Conservation (phyloP, 2,329 filamentous ascomycete genomes). For the Microcyclospora pomicola region DNA sequence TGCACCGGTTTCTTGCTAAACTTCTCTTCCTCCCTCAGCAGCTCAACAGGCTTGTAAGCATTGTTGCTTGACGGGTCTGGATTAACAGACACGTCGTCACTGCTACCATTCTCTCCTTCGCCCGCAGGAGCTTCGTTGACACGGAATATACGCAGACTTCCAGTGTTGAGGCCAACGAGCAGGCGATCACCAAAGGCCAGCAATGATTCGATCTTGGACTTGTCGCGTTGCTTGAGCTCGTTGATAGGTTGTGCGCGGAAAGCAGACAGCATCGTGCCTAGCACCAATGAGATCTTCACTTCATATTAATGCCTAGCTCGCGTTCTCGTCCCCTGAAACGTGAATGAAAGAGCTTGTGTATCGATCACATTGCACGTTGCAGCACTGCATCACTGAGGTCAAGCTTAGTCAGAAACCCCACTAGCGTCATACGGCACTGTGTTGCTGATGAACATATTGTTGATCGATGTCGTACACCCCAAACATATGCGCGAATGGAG, state of each 20-base stretch:
- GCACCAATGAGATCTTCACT: too few species aligned
- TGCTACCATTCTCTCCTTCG: slow-evolving; percentile 20
- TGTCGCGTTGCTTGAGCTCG: slow-evolving; percentile 91
- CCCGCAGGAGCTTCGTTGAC: slow-evolving; percentile 52
- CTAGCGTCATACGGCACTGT: too few species aligned
- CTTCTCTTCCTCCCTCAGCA: slow-evolving; percentile 83
- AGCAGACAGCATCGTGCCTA: slow-evolving; percentile 57
- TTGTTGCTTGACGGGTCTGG: slow-evolving; percentile 22
- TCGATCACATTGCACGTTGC: too few species aligned
- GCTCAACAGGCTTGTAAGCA: slow-evolving; percentile 48
- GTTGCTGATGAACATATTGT: too few species aligned
- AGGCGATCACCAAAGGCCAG: slow-evolving; percentile 85
- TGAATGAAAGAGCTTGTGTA: too few species aligned
- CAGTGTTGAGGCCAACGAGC: slow-evolving; percentile 81
- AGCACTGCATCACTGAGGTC: too few species aligned
- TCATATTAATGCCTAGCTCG: too few species aligned
- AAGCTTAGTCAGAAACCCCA: too few species aligned
- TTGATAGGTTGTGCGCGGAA: slow-evolving; percentile 93
- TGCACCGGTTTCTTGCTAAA: slow-evolving; percentile 85
- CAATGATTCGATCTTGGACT: slow-evolving; percentile 92
- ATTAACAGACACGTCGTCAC: slow-evolving; percentile 26
- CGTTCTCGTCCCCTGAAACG: too few species aligned
- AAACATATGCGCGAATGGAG: slow-evolving; percentile 18
- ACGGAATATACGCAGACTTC: slow-evolving; percentile 77
- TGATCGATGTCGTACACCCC: too few species aligned